Evolutionary conservation across 306 rosid genomes (phyloP).

Genomic region (Ochetophila trinervis): DNA sequence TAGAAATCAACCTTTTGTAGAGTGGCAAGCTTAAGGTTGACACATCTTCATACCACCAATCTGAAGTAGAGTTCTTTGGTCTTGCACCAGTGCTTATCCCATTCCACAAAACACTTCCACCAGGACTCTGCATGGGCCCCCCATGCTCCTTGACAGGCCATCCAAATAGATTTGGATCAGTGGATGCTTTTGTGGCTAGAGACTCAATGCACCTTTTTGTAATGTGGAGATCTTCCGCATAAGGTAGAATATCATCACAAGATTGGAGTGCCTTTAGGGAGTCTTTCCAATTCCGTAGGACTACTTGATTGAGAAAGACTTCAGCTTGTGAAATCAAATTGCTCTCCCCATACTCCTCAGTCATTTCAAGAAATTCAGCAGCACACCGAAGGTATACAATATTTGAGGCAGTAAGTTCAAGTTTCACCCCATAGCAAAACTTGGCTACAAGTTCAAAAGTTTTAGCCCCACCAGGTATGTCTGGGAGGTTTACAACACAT

Average conservation of each 20-base stretch:
- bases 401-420: constrained; percentile 89
- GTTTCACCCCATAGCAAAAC: constrained; percentile 96
- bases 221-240: constrained; percentile 73
- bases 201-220: constrained; percentile 87
- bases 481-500: constrained; percentile 45
- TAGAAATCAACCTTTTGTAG: constrained; percentile 68
- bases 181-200: constrained; percentile 76
- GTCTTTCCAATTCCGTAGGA: constrained; percentile 87
- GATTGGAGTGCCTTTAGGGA: constrained; percentile 84
- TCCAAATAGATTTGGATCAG: constrained; percentile 91
- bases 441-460: constrained; percentile 91
- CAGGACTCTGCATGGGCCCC: constrained; percentile 99
- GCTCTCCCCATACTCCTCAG: constrained; percentile 87
- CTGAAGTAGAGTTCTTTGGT: constrained; percentile 71
- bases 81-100: constrained; percentile 98
- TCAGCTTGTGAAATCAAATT: constrained; percentile 75
- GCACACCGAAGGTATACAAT: constrained; percentile 87
- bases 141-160: constrained; percentile 94
- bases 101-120: constrained; percentile 98
- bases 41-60: constrained; percentile 97
- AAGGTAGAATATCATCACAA: constrained; percentile 52
- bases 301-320: constrained; percentile 73
- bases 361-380: constrained; percentile 89
- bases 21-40: constrained; percentile 70
- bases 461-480: constrained; percentile 91